A percentile compares a stretch with the other conserved stretches of the same genome.
These are phyloP conservation scores for Alternaria burnsii DNA, from an alignment of 2,329 filamentous ascomycete genomes.

Conservation along the genomic window DNA sequence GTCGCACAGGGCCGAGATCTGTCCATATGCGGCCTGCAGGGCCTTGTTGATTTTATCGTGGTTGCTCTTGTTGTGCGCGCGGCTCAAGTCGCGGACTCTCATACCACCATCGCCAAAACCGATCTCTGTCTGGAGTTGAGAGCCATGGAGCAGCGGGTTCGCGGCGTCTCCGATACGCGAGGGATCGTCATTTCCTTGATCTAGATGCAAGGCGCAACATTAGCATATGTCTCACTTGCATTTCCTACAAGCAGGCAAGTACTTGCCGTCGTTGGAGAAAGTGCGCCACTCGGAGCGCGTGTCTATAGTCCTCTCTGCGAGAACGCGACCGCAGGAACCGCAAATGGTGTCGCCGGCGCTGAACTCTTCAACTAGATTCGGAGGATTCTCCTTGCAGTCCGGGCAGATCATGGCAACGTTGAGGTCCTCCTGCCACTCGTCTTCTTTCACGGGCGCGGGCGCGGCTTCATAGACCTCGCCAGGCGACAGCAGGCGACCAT, in stretches of 20 bases:
- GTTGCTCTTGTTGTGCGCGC: conserved; percentile 82
- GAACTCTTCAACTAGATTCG: conserved; percentile 91
- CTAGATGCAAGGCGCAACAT: conserved; percentile 6
- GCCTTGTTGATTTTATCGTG: conserved; percentile 85
- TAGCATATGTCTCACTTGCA: neutral
- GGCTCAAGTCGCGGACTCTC: conserved; percentile 76
- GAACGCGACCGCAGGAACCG: conserved; percentile 86
- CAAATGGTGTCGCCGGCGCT: conserved; percentile 93
- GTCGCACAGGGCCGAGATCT: conserved; percentile 88
- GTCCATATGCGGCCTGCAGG: conserved; percentile 82
- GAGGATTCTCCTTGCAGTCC: conserved; percentile 91
- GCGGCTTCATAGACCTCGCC: conserved; percentile 55
- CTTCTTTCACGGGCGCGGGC: conserved; percentile 41
- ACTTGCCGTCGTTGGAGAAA: conserved; percentile 84
- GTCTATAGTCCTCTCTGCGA: conserved; percentile 91
- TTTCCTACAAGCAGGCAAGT: neutral
- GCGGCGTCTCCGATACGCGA: conserved; percentile 96
- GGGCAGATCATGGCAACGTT: conserved; percentile 84
- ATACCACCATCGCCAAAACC: conserved; percentile 79
- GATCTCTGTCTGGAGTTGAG: conserved; percentile 88
- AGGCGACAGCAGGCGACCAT: conserved; percentile 53
- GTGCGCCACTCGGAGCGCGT: conserved; percentile 98
- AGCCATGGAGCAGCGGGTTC: conserved; percentile 88
- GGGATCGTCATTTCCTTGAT: conserved; percentile 94
- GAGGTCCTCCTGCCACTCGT: conserved; percentile 80